phyloP scores from a whole-genome alignment of 106 monocot genomes.

The Iris macrosiphon region DNA sequence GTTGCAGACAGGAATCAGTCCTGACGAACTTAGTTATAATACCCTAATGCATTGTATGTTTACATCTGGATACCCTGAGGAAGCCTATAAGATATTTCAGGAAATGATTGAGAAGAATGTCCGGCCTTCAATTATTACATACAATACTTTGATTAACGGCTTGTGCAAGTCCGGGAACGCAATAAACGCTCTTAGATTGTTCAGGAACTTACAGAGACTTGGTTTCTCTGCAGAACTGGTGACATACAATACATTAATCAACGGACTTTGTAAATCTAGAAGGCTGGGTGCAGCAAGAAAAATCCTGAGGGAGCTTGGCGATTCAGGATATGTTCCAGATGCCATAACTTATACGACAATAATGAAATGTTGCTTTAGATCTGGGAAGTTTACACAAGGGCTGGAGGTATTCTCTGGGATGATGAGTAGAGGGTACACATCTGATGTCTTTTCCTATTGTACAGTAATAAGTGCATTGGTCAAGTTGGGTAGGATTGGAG shows the following conservation, averaged over 20 bases:
- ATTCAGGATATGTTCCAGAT: constrained; percentile 49
- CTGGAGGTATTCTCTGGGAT: constrained; percentile 47
- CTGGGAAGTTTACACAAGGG: constrained; percentile 54
- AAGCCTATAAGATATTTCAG: constrained; percentile 45
- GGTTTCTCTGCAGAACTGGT: constrained; percentile 54
- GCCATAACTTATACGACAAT: constrained; percentile 71
- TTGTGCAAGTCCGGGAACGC: constrained; percentile 65
- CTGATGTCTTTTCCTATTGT: constrained; percentile 73
- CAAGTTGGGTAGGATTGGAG: constrained; percentile 49
- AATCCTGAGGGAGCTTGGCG: constrained; percentile 47
- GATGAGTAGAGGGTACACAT: constrained; percentile 29
- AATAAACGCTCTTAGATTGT: constrained; percentile 41
- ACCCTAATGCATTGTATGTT: constrained; percentile 75
- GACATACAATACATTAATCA: constrained; percentile 70
- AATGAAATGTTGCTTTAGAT: constrained; percentile 71
- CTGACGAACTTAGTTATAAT: constrained; percentile 79
- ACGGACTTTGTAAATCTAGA: constrained; percentile 70
- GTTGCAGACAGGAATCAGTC: constrained; percentile 37
- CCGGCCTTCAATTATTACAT: constrained; percentile 47
- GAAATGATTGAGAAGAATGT: constrained; percentile 52
- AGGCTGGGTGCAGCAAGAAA: constrained; percentile 37
- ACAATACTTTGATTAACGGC: constrained; percentile 77
- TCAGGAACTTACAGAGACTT: constrained; percentile 37
- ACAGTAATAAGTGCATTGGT: constrained; percentile 62
- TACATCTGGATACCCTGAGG: constrained; percentile 48